Conservation (phyloP, 208 protist genomes). For the Strigomonas culicis region DNA sequence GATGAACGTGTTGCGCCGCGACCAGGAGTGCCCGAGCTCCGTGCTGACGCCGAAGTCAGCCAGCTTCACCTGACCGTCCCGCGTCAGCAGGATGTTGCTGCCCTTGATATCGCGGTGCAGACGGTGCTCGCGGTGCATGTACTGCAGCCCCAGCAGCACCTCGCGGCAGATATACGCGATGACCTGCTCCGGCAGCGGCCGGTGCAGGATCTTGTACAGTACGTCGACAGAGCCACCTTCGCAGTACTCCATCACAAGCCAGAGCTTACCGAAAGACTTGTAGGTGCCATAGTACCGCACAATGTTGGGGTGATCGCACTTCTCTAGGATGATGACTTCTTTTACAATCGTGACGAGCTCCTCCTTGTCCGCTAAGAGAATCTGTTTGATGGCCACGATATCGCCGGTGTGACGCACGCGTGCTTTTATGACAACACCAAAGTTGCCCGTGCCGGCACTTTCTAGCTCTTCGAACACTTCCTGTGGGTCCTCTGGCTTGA, state of each 20-base stretch:
- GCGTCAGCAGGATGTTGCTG: conserved; percentile 91
- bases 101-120: conserved; percentile 95
- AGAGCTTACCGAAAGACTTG: conserved; percentile 75
- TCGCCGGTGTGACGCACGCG: conserved; percentile 61
- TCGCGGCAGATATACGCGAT: conserved; percentile 88
- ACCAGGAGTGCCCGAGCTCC: conserved; percentile 76
- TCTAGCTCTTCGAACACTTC: conserved; percentile 81
- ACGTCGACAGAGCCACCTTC: conserved; percentile 88
- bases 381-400: conserved; percentile 88
- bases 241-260: conserved; percentile 94
- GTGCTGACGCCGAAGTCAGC: conserved; percentile 91
- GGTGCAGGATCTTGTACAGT: conserved; percentile 77
- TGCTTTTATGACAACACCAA: conserved; percentile 97
- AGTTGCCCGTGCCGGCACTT: conserved; percentile 92
- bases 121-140: conserved; percentile 81
- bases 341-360: conserved; percentile 72
- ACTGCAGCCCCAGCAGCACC: conserved; percentile 80
- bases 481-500: conserved; percentile 68
- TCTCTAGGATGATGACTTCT: conserved; percentile 86
- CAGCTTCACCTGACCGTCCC: conserved; percentile 88
- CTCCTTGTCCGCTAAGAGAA: conserved; percentile 76
- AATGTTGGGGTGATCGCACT: conserved; percentile 84
- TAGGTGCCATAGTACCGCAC: conserved; percentile 89
- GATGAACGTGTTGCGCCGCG: conserved; percentile 86
- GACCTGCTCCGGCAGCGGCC: conserved; percentile 69